Evolutionary conservation across 176 grass and related monocot genomes (phyloP).

Genomic region (Musa itinerans): DNA sequence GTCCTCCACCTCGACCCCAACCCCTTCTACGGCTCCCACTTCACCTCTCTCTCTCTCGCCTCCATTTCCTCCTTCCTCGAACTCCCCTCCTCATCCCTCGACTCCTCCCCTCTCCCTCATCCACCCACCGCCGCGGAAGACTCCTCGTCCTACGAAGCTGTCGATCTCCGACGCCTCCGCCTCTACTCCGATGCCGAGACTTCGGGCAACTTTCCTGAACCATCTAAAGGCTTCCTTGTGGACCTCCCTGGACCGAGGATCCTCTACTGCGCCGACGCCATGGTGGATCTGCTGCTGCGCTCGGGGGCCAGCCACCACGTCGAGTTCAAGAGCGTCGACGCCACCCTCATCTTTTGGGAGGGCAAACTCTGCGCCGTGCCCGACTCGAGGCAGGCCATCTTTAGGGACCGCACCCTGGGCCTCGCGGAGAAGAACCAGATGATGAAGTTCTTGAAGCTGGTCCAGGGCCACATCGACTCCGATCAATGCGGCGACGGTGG

Average conservation of each 20-base stretch:
- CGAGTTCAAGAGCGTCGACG: slow-evolving; percentile 82
- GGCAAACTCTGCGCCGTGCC: slow-evolving; percentile 63
- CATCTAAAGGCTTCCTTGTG: slow-evolving; percentile 40
- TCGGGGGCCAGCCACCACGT: slow-evolving; percentile 74
- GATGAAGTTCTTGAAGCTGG: slow-evolving; percentile 63
- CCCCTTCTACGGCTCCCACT: slow-evolving; percentile 77
- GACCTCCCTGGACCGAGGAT: slow-evolving; percentile 67
- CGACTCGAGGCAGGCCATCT: slow-evolving; percentile 67
- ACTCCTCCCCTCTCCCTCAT: neutral
- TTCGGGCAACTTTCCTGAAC: slow-evolving; percentile 38
- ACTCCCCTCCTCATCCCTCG: neutral
- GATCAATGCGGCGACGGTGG: neutral
- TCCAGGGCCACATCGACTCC: slow-evolving; percentile 43
- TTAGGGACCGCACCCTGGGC: slow-evolving; percentile 52
- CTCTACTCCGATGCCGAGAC: slow-evolving; percentile 50
- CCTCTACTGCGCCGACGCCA: slow-evolving; percentile 76
- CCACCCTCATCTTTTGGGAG: slow-evolving; percentile 70
- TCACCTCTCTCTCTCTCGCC: slow-evolving; percentile 48
- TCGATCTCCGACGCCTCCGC: slow-evolving; percentile 33
- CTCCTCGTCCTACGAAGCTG: slow-evolving; percentile 6
- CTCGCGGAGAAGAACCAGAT: slow-evolving; percentile 56
- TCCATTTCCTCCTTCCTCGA: slow-evolving; percentile 39
- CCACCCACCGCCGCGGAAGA: neutral
- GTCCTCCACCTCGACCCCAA: slow-evolving; percentile 84
- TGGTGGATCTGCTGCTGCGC: slow-evolving; percentile 60